These are phyloP conservation scores for Mycena sanguinolenta DNA, from an alignment of 768 basidiomycete species.

Conservation along the genomic window DNA sequence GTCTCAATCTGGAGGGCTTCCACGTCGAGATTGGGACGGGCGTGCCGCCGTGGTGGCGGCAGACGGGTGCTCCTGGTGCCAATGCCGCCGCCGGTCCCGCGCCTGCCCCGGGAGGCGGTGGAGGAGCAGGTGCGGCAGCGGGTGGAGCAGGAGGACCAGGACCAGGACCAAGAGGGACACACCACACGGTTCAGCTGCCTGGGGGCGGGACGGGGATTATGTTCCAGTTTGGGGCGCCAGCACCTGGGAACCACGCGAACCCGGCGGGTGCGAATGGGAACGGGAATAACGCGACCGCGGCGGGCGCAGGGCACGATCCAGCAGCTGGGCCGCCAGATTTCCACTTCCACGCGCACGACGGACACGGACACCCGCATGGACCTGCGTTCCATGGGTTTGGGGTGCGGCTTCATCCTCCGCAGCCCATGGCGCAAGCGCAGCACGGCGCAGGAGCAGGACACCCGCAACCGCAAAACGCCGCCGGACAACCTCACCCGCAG, in stretches of 20 bases:
- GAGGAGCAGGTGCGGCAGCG: background rate
- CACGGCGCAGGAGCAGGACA: too few species aligned
- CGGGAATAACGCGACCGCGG: background rate
- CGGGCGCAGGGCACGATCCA: background rate
- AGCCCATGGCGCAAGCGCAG: background rate
- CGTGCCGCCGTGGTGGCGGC: conserved; percentile 7
- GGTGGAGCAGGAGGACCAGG: background rate
- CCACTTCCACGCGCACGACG: background rate
- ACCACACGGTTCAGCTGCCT: background rate
- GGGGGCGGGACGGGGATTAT: conserved; percentile 8
- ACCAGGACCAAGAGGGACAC: too few species aligned
- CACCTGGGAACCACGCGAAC: background rate
- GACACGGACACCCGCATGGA: too few species aligned
- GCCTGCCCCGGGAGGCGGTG: too few species aligned
- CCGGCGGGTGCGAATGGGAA: background rate
- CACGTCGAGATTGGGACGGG: conserved; percentile 5
- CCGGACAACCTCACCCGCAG: too few species aligned
- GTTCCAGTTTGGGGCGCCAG: background rate
- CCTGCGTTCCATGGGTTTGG: background rate
- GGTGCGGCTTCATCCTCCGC: background rate
- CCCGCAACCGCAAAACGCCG: too few species aligned
- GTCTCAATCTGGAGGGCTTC: background rate
- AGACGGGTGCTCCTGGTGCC: background rate
- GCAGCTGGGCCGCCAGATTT: background rate
- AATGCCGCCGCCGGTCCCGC: too few species aligned